Evolutionary conservation across 352 stramenopile species (phyloP).

Genomic region (Globisporangium rhizosaccharum): DNA sequence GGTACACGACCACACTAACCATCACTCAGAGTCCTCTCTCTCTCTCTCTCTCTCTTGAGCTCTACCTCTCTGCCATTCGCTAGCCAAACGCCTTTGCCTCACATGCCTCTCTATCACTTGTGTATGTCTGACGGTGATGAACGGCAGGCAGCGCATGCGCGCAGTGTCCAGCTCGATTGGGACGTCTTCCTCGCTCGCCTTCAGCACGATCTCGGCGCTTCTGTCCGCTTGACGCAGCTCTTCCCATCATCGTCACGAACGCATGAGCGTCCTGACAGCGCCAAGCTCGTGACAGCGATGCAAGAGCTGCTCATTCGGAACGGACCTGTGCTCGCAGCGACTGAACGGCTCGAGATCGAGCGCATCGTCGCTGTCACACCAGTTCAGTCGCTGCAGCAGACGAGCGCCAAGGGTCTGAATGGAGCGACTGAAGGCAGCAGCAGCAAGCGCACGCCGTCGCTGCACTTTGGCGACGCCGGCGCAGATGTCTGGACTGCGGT

Average conservation of each 20-base stretch:
- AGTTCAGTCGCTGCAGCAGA: neutral
- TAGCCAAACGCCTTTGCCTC: neutral
- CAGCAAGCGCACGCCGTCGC: constrained; percentile 17
- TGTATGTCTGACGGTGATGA: neutral
- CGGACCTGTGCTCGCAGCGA: constrained; percentile 18
- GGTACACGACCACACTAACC: constrained; percentile 12
- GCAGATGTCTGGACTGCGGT: constrained; percentile 21
- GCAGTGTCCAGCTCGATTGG: constrained; percentile 21
- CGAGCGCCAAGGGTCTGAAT: neutral
- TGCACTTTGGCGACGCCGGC: constrained; percentile 25
- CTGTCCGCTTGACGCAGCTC: constrained; percentile 18
- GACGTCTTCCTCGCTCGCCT: constrained; percentile 30
- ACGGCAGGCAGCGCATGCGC: constrained; percentile 2
- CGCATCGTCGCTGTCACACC: constrained; percentile 16
- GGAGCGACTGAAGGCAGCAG: neutral
- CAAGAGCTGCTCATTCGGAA: constrained; percentile 20
- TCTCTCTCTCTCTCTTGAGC: neutral
- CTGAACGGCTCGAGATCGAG: constrained; percentile 14
- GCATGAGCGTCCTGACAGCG: neutral
- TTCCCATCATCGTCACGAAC: constrained; percentile 1
- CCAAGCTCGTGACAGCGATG: neutral
- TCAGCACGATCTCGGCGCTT: constrained; percentile 21
- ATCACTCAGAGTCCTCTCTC: neutral
- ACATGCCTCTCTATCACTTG: neutral
- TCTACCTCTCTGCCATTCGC: neutral